These are phyloP conservation scores for Trametes maxima DNA, from an alignment of 768 basidiomycete genomes.

Conservation along the genomic window DNA sequence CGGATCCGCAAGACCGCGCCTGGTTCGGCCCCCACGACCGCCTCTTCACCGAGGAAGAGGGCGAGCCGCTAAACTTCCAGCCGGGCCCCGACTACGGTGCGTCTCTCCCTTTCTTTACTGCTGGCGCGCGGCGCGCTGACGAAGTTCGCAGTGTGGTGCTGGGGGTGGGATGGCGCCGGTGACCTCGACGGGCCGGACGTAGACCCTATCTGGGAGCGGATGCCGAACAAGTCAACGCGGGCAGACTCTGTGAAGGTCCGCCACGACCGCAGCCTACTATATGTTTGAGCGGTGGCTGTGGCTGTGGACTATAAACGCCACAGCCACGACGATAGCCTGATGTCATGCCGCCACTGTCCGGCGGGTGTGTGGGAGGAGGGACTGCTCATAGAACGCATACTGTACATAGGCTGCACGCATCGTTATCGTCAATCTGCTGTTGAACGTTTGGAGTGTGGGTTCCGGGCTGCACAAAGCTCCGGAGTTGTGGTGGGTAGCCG, in stretches of 20 bases:
- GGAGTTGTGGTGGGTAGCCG: too few species aligned
- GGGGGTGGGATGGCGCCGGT: slow-evolving; percentile 99
- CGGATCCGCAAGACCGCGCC: slow-evolving; percentile 95
- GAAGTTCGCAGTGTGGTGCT: slow-evolving; percentile 83
- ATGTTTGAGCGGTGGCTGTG: slow-evolving; percentile 2
- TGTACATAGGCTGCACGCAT: slow-evolving; percentile 17
- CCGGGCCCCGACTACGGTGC: slow-evolving; percentile 86
- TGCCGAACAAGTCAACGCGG: slow-evolving; percentile 64
- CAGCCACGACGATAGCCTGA: background rate
- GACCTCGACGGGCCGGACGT: slow-evolving; percentile 98
- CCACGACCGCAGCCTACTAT: slow-evolving; percentile 51
- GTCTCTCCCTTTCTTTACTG: slow-evolving; percentile 35
- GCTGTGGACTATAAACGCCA: background rate
- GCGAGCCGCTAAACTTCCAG: slow-evolving; percentile 70
- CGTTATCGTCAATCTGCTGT: slow-evolving; percentile 9
- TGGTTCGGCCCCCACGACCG: slow-evolving; percentile 99
- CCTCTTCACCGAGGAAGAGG: slow-evolving; percentile 88
- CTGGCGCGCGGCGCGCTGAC: slow-evolving; percentile 1
- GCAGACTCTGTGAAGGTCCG: slow-evolving; percentile 65
- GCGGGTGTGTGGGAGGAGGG: background rate
- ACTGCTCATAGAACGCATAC: slow-evolving; percentile 11
- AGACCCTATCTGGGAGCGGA: slow-evolving; percentile 94
- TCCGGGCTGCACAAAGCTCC: background rate
- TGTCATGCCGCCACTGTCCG: too few species aligned
- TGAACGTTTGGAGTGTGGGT: background rate